Conservation (phyloP, 768 basidiomycete genomes). For the Xanthoconium stramineum region DNA sequence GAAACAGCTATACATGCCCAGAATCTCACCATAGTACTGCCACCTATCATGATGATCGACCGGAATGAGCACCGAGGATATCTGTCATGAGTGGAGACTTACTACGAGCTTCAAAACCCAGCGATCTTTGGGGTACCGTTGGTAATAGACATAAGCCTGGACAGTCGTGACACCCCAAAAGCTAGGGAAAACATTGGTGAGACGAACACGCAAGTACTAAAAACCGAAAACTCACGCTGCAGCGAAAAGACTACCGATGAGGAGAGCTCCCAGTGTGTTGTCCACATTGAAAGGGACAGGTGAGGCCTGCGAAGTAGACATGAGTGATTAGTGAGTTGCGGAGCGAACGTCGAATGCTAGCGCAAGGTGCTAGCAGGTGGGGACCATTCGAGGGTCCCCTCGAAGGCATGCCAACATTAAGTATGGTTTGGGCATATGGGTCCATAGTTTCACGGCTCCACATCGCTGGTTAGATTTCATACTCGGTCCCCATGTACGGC, state of each 20-base stretch:
- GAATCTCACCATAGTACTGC: conserved; percentile 14
- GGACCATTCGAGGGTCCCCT: no score
- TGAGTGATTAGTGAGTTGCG: neutral
- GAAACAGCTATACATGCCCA: neutral
- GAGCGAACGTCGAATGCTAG: neutral
- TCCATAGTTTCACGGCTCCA: neutral
- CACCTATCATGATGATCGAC: conserved; percentile 26
- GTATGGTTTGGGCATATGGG: neutral
- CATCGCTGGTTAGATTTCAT: neutral
- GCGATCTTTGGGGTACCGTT: conserved; percentile 34
- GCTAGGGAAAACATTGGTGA: conserved; percentile 27
- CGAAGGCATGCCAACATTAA: neutral
- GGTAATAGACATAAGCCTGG: conserved; percentile 53
- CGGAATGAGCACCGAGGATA: conserved; percentile 28
- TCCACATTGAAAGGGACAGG: conserved; percentile 32
- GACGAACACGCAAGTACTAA: neutral
- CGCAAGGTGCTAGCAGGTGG: neutral
- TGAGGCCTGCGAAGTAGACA: conserved; percentile 6
- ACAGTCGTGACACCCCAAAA: conserved; percentile 58
- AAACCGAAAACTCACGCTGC: conserved; percentile 41
- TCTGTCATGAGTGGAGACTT: conserved; percentile 5
- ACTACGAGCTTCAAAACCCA: conserved; percentile 38
- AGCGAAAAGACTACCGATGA: conserved; percentile 51
- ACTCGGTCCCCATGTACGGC: neutral
- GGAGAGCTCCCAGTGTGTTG: conserved; percentile 52